These are phyloP conservation scores for Lachancea meyersii DNA, from an alignment of 805 yeast genomes.

Conservation along the genomic window DNA sequence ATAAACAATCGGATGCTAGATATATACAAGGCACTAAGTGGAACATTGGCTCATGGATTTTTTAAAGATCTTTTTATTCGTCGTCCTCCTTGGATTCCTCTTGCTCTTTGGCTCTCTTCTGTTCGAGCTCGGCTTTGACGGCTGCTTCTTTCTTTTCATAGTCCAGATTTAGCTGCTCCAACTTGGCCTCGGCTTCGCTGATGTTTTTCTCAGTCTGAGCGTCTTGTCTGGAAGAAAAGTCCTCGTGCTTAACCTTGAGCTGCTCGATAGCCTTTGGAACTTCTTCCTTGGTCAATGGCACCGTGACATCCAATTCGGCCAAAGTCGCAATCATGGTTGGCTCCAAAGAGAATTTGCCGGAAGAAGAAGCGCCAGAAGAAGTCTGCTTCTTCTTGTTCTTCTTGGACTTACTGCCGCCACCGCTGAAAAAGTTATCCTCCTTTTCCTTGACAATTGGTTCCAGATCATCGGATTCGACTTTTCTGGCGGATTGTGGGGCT, in stretches of 20 bases:
- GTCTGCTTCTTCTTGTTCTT: slow-evolving; percentile 47
- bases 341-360: slow-evolving; percentile 60
- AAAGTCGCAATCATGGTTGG: slow-evolving; percentile 73
- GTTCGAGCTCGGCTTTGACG: slow-evolving; percentile 29
- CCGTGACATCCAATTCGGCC: slow-evolving; percentile 64
- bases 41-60: neutral
- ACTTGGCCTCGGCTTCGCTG: slow-evolving; percentile 69
- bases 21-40: slow-evolving; percentile 7
- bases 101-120: slow-evolving; percentile 28
- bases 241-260: slow-evolving; percentile 65
- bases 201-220: slow-evolving; percentile 72
- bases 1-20: neutral
- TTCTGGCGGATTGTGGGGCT: slow-evolving; percentile 45
- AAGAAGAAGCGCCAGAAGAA: slow-evolving; percentile 11
- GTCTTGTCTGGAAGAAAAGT: slow-evolving; percentile 66
- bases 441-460: slow-evolving; percentile 32
- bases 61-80: neutral
- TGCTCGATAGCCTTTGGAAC: slow-evolving; percentile 56
- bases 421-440: slow-evolving; percentile 42
- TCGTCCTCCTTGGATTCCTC: slow-evolving; percentile 19
- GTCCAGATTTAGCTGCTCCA: slow-evolving; percentile 57
- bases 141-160: slow-evolving; percentile 42
- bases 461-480: slow-evolving; percentile 59
- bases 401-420: slow-evolving; percentile 41
- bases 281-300: slow-evolving; percentile 74